phyloP scores from a whole-genome alignment of 2,329 filamentous ascomycete species.

The Monilinia laxa region DNA sequence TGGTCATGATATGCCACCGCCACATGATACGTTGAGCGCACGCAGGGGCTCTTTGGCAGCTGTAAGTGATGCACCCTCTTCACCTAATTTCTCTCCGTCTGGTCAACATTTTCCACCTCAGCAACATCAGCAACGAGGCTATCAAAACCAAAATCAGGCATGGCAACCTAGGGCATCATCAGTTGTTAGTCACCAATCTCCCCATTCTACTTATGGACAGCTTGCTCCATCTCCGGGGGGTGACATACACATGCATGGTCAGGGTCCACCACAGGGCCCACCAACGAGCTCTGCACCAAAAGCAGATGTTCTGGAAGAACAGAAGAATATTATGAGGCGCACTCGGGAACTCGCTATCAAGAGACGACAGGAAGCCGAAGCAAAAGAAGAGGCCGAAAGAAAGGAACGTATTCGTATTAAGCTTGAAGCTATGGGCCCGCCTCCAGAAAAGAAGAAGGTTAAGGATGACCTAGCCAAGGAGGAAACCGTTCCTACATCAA shows the following conservation, averaged over 20 bases:
- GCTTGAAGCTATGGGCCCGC: slow-evolving; percentile 66
- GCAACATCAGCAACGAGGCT: slow-evolving; percentile 26
- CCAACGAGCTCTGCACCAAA: slow-evolving; percentile 39
- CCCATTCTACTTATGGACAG: slow-evolving; percentile 37
- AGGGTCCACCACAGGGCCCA: slow-evolving; percentile 28
- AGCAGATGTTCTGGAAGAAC: slow-evolving; percentile 60
- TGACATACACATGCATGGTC: slow-evolving; percentile 34
- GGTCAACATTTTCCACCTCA: slow-evolving; percentile 34
- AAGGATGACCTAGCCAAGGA: slow-evolving; percentile 54
- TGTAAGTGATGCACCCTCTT: slow-evolving; percentile 52
- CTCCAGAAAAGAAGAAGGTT: slow-evolving; percentile 58
- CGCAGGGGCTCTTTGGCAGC: slow-evolving; percentile 52
- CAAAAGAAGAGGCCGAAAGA: slow-evolving; percentile 68
- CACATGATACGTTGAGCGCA: slow-evolving; percentile 43
- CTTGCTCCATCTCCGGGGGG: slow-evolving; percentile 42
- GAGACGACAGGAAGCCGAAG: slow-evolving; percentile 66
- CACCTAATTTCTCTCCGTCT: slow-evolving; percentile 44
- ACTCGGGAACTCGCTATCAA: slow-evolving; percentile 68
- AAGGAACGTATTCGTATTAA: slow-evolving; percentile 71
- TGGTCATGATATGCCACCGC: slow-evolving; percentile 39
- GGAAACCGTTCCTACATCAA: slow-evolving; percentile 43
- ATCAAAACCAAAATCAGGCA: slow-evolving; percentile 35
- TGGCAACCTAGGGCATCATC: slow-evolving; percentile 46
- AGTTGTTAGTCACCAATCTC: slow-evolving; percentile 40
- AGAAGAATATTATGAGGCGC: slow-evolving; percentile 72